Percentiles rank a stretch among this genome's conserved stretches.
Evolutionary conservation across 2,329 filamentous ascomycete genomes (phyloP).

Genomic region (Plectosphaerella cucumerina): DNA sequence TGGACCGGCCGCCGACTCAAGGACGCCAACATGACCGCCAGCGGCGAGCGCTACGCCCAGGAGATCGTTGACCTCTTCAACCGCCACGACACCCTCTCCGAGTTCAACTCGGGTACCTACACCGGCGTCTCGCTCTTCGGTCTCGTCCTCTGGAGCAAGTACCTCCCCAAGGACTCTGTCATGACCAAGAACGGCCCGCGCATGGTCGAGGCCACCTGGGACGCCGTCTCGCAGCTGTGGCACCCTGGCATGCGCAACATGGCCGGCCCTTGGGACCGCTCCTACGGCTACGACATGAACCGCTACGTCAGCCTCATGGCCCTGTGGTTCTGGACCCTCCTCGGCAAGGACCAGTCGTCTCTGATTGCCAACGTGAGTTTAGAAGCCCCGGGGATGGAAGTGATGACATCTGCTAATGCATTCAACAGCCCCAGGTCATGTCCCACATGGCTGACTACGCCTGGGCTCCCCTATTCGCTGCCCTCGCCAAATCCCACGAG

Average conservation of each 20-base stretch:
- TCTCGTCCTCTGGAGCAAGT: conserved; percentile 55
- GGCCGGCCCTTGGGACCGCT: conserved; percentile 61
- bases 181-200: conserved; percentile 46
- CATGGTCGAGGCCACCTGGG: conserved; percentile 52
- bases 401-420: background rate
- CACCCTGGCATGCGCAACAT: conserved; percentile 56
- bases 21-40: conserved; percentile 54
- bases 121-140: conserved; percentile 58
- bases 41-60: conserved; percentile 52
- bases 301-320: conserved; percentile 55
- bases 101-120: conserved; percentile 62
- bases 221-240: conserved; percentile 45
- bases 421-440: conserved; percentile 42
- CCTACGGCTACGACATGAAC: conserved; percentile 62
- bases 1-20: conserved; percentile 52
- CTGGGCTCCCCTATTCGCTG: conserved; percentile 51
- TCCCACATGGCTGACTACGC: conserved; percentile 56
- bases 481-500: conserved; percentile 46
- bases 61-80: conserved; percentile 55
- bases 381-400: background rate
- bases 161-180: conserved; percentile 47
- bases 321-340: conserved; percentile 53
- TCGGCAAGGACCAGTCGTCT: conserved; percentile 41
- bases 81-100: conserved; percentile 51
- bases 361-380: conserved; percentile 25